A percentile compares a stretch with the other conserved stretches of the same genome.
Conservation (phyloP, 2,329 filamentous ascomycete species). For the Colletotrichum tropicale region DNA sequence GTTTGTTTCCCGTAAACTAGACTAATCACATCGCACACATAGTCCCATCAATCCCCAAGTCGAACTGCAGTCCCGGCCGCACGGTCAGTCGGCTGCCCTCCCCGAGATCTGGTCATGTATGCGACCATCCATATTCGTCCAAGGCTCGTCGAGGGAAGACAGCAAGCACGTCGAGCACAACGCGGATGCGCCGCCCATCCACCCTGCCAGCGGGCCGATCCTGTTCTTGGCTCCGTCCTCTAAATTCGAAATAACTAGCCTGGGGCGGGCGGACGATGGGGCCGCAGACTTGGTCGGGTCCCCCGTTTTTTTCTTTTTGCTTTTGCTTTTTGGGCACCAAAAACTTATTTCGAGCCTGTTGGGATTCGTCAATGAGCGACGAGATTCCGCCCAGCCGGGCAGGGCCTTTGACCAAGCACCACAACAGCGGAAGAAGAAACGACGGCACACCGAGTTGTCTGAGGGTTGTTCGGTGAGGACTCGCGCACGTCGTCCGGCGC, state of each 20-base stretch:
- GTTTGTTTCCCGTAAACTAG: background rate
- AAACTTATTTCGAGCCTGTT: background rate
- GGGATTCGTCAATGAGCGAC: background rate
- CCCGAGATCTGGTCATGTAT: conserved; percentile 12
- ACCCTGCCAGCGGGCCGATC: conserved; percentile 13
- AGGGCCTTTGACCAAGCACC: background rate
- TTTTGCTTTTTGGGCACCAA: background rate
- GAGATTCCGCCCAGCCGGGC: background rate
- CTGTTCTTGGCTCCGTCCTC: conserved; percentile 7
- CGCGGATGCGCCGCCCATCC: background rate
- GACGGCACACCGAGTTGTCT: conserved; percentile 6
- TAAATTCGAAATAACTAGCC: background rate
- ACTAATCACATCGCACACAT: background rate
- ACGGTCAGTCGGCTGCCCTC: background rate
- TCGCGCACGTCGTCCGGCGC: background rate
- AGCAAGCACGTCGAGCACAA: background rate
- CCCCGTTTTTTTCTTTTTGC: background rate
- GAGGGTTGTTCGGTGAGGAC: background rate
- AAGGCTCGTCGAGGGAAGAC: background rate
- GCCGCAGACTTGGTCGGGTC: background rate
- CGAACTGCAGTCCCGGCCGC: background rate
- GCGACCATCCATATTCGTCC: background rate
- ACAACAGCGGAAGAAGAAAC: background rate
- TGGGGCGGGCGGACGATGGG: background rate
- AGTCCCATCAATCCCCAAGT: background rate